These are phyloP conservation scores for Acaromyces ingoldii DNA, from an alignment of 1,284 basidiomycete genomes.

Conservation along the genomic window DNA sequence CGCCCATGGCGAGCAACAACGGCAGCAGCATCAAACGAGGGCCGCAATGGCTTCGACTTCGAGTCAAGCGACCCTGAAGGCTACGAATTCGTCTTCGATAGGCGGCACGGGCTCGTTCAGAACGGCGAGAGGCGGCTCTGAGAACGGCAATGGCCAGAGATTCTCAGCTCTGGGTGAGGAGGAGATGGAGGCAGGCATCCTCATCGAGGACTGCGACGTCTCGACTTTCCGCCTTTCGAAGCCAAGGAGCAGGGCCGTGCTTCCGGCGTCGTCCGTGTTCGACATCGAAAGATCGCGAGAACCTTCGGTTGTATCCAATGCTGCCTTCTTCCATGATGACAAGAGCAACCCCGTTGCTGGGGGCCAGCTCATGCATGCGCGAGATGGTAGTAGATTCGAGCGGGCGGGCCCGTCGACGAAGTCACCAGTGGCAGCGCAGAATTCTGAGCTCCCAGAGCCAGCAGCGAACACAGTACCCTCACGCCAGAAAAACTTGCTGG, in stretches of 20 bases:
- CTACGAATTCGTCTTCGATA: background rate
- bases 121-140: background rate
- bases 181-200: background rate
- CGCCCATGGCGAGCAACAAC: background rate
- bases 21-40: too few relatives aligned
- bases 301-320: conserved; percentile 20
- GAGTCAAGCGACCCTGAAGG: background rate
- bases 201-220: background rate
- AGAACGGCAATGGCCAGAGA: background rate
- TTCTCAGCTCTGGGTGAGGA: background rate
- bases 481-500: background rate
- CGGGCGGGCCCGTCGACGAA: conserved; percentile 14
- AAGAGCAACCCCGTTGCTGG: conserved; percentile 4
- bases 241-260: background rate
- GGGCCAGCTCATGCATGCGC: conserved; percentile 16
- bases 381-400: conserved; percentile 34
- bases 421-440: background rate
- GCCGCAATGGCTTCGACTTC: too few relatives aligned
- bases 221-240: too few relatives aligned
- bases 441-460: background rate
- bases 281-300: conserved; percentile 20
- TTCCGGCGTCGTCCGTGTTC: background rate
- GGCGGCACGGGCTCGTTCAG: background rate
- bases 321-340: background rate
- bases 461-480: background rate